Evolutionary conservation across 164 flowering plant genomes (phyloP).

Genomic region (Amborella trichopoda): DNA sequence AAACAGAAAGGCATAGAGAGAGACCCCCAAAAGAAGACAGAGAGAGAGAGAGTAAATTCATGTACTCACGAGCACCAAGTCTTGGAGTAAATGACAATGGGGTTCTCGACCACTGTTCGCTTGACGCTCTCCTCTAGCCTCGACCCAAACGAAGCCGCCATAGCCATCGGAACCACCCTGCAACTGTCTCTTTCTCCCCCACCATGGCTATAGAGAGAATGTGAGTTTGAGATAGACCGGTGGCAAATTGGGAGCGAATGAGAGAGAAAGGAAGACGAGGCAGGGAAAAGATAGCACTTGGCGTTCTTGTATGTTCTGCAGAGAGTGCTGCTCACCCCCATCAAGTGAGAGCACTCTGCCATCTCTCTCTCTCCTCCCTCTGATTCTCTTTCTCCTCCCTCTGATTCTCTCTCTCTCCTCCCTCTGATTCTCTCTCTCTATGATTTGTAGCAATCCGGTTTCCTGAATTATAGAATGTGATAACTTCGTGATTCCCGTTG

Average conservation of each 20-base stretch:
- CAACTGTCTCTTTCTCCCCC: neutral
- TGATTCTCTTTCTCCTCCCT: no score
- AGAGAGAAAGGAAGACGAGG: neutral
- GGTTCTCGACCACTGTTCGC: constrained; percentile 58
- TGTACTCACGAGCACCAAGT: constrained; percentile 92
- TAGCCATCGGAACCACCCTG: constrained; percentile 11
- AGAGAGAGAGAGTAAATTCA: neutral
- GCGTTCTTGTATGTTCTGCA: neutral
- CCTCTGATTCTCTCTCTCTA: no score
- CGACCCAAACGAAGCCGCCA: constrained; percentile 50
- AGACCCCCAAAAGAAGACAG: neutral
- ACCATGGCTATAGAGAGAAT: neutral
- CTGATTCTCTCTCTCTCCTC: no score
- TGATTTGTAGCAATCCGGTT: no score
- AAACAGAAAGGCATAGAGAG: neutral
- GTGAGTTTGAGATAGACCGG: neutral
- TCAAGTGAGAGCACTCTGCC: constrained; percentile 2
- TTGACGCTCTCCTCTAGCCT: constrained; percentile 70
- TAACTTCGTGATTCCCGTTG: no score
- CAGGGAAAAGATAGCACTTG: neutral
- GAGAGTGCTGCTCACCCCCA: neutral
- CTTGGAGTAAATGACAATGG: constrained; percentile 89
- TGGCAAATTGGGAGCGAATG: neutral
- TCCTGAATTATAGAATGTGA: no score
- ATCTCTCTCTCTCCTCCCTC: no score